phyloP scores from a whole-genome alignment of 371 early-diverging fungal genomes.

The Mucor sp. region DNA sequence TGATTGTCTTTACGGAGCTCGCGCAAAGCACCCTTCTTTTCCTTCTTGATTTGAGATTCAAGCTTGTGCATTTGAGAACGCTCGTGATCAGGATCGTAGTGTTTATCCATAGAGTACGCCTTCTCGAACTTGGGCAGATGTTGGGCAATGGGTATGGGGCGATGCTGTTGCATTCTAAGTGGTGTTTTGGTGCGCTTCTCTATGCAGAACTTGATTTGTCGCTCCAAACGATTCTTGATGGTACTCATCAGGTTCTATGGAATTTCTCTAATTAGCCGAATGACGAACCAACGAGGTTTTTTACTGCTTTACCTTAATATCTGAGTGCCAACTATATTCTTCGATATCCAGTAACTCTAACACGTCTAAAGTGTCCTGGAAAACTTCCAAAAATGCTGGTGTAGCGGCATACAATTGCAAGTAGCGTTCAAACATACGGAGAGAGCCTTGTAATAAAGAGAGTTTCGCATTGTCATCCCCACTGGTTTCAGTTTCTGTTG shows the following conservation, averaged over 20 bases:
- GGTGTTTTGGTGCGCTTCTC: conserved; percentile 67
- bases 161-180: conserved; percentile 80
- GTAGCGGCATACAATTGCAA: conserved; percentile 59
- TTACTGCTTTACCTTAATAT: conserved; percentile 32
- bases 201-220: conserved; percentile 58
- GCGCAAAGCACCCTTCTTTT: conserved; percentile 90
- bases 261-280: neutral
- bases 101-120: conserved; percentile 79
- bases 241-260: conserved; percentile 4
- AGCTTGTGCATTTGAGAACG: conserved; percentile 77
- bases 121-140: conserved; percentile 91
- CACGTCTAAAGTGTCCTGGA: conserved; percentile 49
- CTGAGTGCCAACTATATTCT: conserved; percentile 30
- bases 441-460: conserved; percentile 40
- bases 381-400: conserved; percentile 64
- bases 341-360: conserved; percentile 25
- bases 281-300: neutral
- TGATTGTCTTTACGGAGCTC: conserved; percentile 93
- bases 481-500: conserved; percentile 21
- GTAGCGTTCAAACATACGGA: conserved; percentile 53
- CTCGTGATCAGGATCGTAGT: conserved; percentile 81
- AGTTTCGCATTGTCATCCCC: conserved; percentile 22
- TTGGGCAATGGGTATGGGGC: conserved; percentile 88
- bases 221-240: conserved; percentile 45
- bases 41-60: conserved; percentile 80